Percentiles rank a stretch among this genome's conserved stretches.
These are phyloP conservation scores for Ceratocystiopsis sp. DNA, from an alignment of 2,329 filamentous ascomycete genomes.

Conservation along the genomic window DNA sequence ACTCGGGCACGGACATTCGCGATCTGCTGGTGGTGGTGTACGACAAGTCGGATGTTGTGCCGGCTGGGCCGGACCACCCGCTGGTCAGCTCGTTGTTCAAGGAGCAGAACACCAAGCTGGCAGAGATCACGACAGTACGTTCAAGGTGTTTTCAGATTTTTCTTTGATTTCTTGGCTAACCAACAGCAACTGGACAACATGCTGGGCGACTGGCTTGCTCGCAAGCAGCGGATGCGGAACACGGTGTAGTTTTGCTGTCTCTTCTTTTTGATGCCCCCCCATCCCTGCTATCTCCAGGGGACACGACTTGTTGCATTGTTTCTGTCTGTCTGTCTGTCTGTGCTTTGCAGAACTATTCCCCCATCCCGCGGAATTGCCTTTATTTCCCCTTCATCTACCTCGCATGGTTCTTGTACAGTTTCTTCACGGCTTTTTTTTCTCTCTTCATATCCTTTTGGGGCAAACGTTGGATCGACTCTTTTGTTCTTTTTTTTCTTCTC, in stretches of 20 bases:
- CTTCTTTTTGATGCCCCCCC: neutral
- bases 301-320: neutral
- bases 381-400: neutral
- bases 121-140: conserved; percentile 65
- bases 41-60: conserved; percentile 70
- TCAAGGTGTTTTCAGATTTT: neutral
- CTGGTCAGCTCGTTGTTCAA: conserved; percentile 65
- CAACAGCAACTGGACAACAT: conserved; percentile 64
- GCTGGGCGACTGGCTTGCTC: conserved; percentile 64
- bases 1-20: conserved; percentile 73
- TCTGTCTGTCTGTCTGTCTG: neutral
- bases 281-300: neutral
- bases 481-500: neutral
- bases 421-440: neutral
- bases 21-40: conserved; percentile 86
- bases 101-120: conserved; percentile 71
- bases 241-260: neutral
- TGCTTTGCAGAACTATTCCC: conserved; percentile 7
- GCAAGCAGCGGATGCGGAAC: conserved; percentile 30
- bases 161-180: conserved; percentile 9
- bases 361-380: conserved; percentile 5
- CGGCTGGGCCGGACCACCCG: conserved; percentile 71
- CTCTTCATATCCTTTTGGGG: neutral
- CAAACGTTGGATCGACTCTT: neutral
- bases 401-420: neutral